phyloP scores from a whole-genome alignment of 2,329 filamentous ascomycete genomes.

The Fusarium multiceps region DNA sequence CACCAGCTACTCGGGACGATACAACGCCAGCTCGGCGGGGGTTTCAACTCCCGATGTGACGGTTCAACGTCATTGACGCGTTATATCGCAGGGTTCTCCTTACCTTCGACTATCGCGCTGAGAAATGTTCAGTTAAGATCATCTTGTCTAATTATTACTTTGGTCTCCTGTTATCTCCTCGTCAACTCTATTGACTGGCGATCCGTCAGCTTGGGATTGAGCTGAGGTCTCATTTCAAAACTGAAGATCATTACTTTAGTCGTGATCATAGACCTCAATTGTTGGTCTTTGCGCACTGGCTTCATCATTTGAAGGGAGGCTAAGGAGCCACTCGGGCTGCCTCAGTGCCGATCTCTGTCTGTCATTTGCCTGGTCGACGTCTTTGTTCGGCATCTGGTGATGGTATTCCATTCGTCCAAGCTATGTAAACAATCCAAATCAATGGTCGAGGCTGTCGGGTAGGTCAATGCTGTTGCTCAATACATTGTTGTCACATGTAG shows the following conservation, averaged over 20 bases:
- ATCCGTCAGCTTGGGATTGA: slow-evolving; percentile 11
- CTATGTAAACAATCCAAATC: neutral
- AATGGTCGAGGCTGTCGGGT: neutral
- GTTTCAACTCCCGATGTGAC: neutral
- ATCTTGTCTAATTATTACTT: neutral
- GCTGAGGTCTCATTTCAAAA: slow-evolving; percentile 18
- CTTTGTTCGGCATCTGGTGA: neutral
- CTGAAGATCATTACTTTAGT: slow-evolving; percentile 28
- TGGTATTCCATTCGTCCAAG: neutral
- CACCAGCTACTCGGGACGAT: neutral
- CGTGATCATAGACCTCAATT: neutral
- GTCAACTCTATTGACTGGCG: neutral
- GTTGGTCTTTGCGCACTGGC: neutral
- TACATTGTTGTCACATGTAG: neutral
- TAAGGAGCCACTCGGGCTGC: neutral
- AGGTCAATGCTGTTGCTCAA: neutral
- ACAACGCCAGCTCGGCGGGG: neutral
- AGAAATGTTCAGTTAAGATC: neutral
- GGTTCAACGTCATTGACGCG: slow-evolving; percentile 22
- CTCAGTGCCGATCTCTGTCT: neutral
- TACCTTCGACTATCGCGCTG: neutral
- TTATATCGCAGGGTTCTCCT: slow-evolving; percentile 20
- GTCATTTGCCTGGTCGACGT: neutral
- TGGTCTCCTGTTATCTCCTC: slow-evolving; percentile 3
- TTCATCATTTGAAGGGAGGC: neutral